phyloP scores from a whole-genome alignment of 1,284 basidiomycete species.

The Marasmius tenuissimus region DNA sequence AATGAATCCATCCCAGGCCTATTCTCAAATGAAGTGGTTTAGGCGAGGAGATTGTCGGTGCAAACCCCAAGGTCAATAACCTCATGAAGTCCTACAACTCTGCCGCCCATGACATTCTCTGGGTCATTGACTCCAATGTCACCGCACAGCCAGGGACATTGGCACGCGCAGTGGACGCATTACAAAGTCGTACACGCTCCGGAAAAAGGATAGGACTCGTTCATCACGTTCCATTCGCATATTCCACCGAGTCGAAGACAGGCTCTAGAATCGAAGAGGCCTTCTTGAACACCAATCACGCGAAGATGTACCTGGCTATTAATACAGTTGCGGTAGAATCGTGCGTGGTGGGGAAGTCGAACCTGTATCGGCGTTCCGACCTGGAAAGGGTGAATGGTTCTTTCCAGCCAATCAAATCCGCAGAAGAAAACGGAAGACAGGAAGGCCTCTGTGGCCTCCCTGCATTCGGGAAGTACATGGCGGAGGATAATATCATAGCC shows the following conservation, averaged over 20 bases:
- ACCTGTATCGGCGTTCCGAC: slow-evolving; percentile 90
- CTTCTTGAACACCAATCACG: slow-evolving; percentile 96
- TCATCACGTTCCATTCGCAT: slow-evolving; percentile 94
- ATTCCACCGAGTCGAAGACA: slow-evolving; percentile 62
- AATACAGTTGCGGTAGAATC: slow-evolving; percentile 88
- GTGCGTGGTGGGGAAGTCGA: slow-evolving; percentile 97
- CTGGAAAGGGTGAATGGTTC: slow-evolving; percentile 71
- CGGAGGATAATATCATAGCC: slow-evolving; percentile 96
- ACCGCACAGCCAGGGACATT: slow-evolving; percentile 80
- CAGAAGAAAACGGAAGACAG: slow-evolving; percentile 26
- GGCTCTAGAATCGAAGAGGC: slow-evolving; percentile 91
- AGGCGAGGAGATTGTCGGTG: slow-evolving; percentile 80
- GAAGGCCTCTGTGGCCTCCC: slow-evolving; percentile 57
- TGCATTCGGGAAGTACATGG: slow-evolving; percentile 83
- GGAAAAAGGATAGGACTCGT: slow-evolving; percentile 76
- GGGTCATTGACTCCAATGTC: slow-evolving; percentile 96
- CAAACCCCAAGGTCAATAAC: slow-evolving; percentile 99
- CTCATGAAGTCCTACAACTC: slow-evolving; percentile 81
- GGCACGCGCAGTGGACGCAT: slow-evolving; percentile 81
- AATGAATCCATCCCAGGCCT: slow-evolving; percentile 1
- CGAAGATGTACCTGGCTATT: slow-evolving; percentile 98
- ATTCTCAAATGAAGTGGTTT: slow-evolving; percentile 11
- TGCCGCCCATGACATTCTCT: slow-evolving; percentile 88
- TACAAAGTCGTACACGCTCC: slow-evolving; percentile 42
- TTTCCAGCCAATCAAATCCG: slow-evolving; percentile 41